These are phyloP conservation scores for Nothomitra cinnamomea DNA, from an alignment of 2,329 filamentous ascomycete genomes.

Conservation along the genomic window DNA sequence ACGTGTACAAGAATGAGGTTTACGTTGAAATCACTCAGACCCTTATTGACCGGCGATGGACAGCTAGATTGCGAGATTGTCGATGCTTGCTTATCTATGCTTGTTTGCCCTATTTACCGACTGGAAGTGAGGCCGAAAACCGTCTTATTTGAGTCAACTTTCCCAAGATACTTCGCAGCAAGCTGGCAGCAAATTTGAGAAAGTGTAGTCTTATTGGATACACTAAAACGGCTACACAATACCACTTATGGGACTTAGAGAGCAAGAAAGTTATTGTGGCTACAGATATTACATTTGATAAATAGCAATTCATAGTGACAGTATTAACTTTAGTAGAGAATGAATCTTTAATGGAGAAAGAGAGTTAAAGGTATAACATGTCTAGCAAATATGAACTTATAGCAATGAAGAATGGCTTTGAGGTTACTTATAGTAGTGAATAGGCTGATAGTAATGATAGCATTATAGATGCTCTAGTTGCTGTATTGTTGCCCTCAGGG, in stretches of 20 bases:
- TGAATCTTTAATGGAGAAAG: not conserved
- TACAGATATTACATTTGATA: conserved; percentile 6
- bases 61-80: no score
- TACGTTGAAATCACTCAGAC: not conserved
- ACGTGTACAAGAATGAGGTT: not conserved
- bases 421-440: not conserved
- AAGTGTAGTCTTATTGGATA: conserved; percentile 6
- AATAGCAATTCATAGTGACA: not conserved
- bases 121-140: not conserved
- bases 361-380: not conserved
- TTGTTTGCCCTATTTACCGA: not conserved
- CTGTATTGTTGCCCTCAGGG: not conserved
- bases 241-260: conserved; percentile 5
- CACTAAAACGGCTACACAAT: conserved; percentile 5
- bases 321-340: not conserved
- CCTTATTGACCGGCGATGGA: not conserved
- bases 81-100: no score
- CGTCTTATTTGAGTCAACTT: conserved; percentile 1
- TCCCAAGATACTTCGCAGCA: conserved; percentile 1
- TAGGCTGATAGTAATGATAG: not conserved
- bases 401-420: not conserved
- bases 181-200: not conserved
- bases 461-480: not conserved
- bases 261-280: not conserved
- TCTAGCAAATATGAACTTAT: not conserved